phyloP scores from a whole-genome alignment of 345 rosid genomes.

The Syzygium aromaticum region DNA sequence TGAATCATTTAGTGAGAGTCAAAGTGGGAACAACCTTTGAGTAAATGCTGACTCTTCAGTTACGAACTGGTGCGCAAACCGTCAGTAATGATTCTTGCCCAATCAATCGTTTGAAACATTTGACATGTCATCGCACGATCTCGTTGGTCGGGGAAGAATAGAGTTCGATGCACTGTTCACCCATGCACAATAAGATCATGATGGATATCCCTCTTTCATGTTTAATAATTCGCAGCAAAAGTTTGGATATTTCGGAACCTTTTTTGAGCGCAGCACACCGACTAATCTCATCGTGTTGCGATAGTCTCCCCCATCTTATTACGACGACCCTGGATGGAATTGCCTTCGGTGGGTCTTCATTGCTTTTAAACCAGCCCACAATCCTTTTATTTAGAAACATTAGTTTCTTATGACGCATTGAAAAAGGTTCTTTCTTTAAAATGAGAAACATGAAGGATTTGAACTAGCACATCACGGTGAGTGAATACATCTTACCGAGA shows the following conservation, averaged over 20 bases:
- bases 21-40: not conserved
- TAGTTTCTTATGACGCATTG: not conserved
- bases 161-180: not conserved
- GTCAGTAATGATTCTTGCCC: not conserved
- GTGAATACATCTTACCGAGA: not conserved
- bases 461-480: rapidly evolving
- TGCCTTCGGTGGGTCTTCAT: not conserved
- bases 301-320: not conserved
- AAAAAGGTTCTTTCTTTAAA: not conserved
- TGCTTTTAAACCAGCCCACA: not conserved
- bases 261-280: not conserved
- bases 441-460: not conserved
- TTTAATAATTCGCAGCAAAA: not conserved
- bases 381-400: not conserved
- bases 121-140: not conserved
- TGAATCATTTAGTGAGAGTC: not conserved
- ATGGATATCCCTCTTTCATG: not conserved
- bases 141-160: not conserved
- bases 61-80: not conserved
- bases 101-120: not conserved
- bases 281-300: not conserved
- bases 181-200: not conserved
- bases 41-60: not conserved
- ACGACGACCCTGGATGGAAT: not conserved
- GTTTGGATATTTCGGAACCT: not conserved